Percentiles rank a stretch among this genome's conserved stretches.
Conservation (phyloP, 345 rosid genomes). For the Tarenaya hassleriana region DNA sequence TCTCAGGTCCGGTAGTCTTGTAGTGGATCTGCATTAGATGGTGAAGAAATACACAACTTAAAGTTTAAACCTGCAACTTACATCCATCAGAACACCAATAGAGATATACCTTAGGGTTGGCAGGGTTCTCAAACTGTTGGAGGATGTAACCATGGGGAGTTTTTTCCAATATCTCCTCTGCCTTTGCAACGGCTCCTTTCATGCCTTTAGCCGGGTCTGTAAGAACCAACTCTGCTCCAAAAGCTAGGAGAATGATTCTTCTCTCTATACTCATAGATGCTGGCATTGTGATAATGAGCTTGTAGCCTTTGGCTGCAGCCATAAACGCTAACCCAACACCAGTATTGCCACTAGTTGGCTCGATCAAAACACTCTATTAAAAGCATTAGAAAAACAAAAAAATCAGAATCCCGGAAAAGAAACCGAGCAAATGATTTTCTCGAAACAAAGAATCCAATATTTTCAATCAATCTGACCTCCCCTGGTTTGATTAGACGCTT, state of each 20-base stretch:
- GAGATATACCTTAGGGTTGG: constrained; percentile 73
- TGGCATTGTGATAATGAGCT: constrained; percentile 67
- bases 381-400: background rate
- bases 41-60: background rate
- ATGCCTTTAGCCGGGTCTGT: constrained; percentile 61
- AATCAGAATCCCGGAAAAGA: background rate
- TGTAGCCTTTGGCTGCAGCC: constrained; percentile 74
- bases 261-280: constrained; percentile 82
- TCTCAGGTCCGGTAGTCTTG: constrained; percentile 72
- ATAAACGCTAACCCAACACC: constrained; percentile 71
- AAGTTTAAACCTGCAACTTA: constrained; percentile 3
- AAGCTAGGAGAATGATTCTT: constrained; percentile 70
- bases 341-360: constrained; percentile 71
- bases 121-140: constrained; percentile 64
- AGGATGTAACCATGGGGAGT: constrained; percentile 59
- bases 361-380: constrained; percentile 60
- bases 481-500: constrained; percentile 57
- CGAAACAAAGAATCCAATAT: too few species aligned
- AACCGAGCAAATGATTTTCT: background rate
- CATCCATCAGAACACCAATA: background rate
- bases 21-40: constrained; percentile 44
- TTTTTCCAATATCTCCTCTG: constrained; percentile 51
- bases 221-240: constrained; percentile 73
- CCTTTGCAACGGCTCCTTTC: constrained; percentile 70
- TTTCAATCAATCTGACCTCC: constrained; percentile 42